Base-by-base conservation (phyloP, 2,329 filamentous ascomycete species). In the Aspergillus novofumigatus region DNA sequence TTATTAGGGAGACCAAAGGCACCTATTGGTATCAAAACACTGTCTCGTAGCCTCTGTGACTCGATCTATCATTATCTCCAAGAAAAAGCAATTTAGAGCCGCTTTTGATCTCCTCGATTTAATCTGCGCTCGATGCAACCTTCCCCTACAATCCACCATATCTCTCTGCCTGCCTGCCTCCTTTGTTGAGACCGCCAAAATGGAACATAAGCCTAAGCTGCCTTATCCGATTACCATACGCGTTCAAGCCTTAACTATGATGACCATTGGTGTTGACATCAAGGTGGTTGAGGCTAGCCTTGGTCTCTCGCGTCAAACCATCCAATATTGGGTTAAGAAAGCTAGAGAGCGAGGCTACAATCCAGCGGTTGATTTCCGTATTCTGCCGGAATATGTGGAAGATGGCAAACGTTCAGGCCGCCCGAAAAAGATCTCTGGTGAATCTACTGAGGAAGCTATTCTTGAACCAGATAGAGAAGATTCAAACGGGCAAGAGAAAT, bases 281-380 rank as follows among this genome's bases (percentile, higher is more conserved):
- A 44, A 44, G n/a, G 41, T 44, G 41, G 41, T 44, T 11, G 41
- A 17, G 20, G 21, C 21, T 11, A 21, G 3, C 21, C 44, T 54
- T 10, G 10, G 21, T 29, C n/a, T 54, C 5, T 44, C 29, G 2
- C 20, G 26, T 11, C 32, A 52, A 5, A 48, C 45, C 11, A 42
- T 54, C n/a, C 29, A 44, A n/a, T 9, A 21, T 14, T 10, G 53
- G n/a, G 23, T 54, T 21, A 51, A 47, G 1, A 51, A 42, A 14
- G 52, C 28, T n/a, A 54, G 42, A 25, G 56, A 48, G 17, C 52
- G 52, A 17, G 56, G 56, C 8, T 55, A 51, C 49, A 54, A 55
- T 21, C 56, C 56, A 5, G 14, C 17, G 1, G 2, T 28, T 20
- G 49, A 52, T 32, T 42, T 47, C 10, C 56, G 53, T 11, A 48